Conservation (phyloP, 352 stramenopile genomes). For the Globisporangium perplexum region DNA sequence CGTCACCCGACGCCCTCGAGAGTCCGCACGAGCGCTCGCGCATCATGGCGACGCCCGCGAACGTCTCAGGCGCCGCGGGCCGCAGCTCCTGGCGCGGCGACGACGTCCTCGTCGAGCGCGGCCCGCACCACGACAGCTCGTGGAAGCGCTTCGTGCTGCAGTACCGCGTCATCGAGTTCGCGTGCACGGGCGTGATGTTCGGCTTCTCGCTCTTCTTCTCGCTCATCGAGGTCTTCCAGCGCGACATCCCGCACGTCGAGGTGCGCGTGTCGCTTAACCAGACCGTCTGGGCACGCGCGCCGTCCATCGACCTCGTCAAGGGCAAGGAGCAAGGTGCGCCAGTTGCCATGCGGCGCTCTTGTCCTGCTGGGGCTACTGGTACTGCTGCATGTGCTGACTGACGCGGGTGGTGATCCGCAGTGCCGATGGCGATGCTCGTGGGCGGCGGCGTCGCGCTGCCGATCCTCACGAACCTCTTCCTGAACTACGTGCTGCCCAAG, state of each 20-base stretch:
- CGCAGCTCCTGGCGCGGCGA: constrained; percentile 5
- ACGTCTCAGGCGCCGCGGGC: neutral
- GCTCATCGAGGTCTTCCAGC: constrained; percentile 43
- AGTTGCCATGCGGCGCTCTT: neutral
- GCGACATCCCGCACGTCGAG: constrained; percentile 46
- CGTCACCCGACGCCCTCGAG: neutral
- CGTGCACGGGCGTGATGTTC: constrained; percentile 38
- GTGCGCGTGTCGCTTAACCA: constrained; percentile 36
- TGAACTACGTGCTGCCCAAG: constrained; percentile 52
- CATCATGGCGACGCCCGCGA: constrained; percentile 10
- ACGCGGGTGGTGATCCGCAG: constrained; percentile 9
- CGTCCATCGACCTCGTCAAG: constrained; percentile 44
- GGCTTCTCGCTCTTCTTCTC: constrained; percentile 40
- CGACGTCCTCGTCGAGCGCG: constrained; percentile 4
- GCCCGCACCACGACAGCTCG: constrained; percentile 12
- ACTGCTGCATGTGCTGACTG: neutral
- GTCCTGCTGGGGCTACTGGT: neutral
- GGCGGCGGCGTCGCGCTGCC: constrained; percentile 29
- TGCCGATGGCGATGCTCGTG: constrained; percentile 44
- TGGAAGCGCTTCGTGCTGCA: constrained; percentile 21
- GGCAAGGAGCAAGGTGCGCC: constrained; percentile 25
- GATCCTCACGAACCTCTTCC: constrained; percentile 38
- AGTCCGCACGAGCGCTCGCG: constrained; percentile 1
- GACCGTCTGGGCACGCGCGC: constrained; percentile 38
- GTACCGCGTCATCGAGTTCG: constrained; percentile 58